Percentiles rank a stretch among this genome's conserved stretches.
phyloP scores from a whole-genome alignment of 2,329 filamentous ascomycete genomes.

The Colletotrichum sp. region DNA sequence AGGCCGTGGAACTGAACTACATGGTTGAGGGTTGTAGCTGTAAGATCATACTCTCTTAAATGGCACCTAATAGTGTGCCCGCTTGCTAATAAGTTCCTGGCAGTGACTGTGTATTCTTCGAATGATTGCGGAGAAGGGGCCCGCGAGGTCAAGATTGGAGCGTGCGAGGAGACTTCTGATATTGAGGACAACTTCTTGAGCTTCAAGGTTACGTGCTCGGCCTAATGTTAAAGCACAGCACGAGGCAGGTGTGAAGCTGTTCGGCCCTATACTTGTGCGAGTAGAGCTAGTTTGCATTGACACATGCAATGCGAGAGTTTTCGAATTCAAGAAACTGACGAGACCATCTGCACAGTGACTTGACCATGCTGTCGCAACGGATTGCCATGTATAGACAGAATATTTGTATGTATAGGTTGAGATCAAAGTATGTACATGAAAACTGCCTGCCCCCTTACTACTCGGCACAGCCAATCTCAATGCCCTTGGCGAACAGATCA shows the following conservation, averaged over 20 bases:
- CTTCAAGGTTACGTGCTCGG: not conserved
- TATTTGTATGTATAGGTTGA: not conserved
- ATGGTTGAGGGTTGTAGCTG: not conserved
- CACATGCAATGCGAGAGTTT: not conserved
- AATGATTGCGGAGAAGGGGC: not conserved
- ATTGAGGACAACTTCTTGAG: not conserved
- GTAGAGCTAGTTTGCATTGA: not conserved
- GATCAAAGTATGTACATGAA: not conserved
- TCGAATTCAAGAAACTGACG: not conserved
- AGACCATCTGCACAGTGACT: not conserved
- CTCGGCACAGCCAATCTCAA: slow-evolving; percentile 8
- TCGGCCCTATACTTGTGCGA: not conserved
- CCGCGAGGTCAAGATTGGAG: not conserved
- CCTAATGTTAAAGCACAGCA: not conserved
- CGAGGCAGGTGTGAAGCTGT: not conserved
- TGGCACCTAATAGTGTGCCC: not conserved
- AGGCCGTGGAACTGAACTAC: not conserved
- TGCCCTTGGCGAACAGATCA: slow-evolving; percentile 11
- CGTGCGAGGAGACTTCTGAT: not conserved
- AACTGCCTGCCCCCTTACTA: not conserved
- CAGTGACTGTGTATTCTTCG: not conserved
- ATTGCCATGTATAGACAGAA: not conserved
- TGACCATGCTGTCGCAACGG: not conserved
- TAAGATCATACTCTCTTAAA: not conserved
- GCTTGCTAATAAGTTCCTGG: not conserved